These are phyloP conservation scores for Penicillium canescens DNA, from an alignment of 495 filamentous ascomycete species.

Conservation along the genomic window DNA sequence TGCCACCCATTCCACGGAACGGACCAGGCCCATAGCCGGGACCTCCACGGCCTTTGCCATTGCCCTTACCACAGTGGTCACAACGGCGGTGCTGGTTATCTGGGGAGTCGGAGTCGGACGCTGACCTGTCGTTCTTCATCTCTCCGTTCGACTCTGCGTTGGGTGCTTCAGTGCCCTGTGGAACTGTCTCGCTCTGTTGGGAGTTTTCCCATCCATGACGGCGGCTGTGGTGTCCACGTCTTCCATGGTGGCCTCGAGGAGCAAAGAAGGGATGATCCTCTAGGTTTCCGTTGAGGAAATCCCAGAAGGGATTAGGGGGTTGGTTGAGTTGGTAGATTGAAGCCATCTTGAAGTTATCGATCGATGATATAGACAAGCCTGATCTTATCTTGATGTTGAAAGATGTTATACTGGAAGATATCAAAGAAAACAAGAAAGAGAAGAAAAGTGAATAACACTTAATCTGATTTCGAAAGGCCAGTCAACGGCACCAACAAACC, in stretches of 20 bases:
- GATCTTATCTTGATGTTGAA: background rate
- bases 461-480: background rate
- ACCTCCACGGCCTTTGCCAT: conserved; percentile 6
- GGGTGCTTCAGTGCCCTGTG: background rate
- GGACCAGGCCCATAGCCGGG: conserved; percentile 1
- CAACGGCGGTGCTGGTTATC: conserved; percentile 6
- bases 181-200: background rate
- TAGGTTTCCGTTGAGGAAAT: conserved; percentile 27
- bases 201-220: conserved; percentile 8
- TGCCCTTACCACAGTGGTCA: conserved; percentile 12
- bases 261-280: conserved; percentile 43
- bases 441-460: conserved; percentile 3
- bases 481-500: background rate
- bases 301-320: conserved; percentile 35
- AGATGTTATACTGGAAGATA: background rate
- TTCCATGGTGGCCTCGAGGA: conserved; percentile 19
- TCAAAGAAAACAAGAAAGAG: background rate
- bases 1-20: background rate
- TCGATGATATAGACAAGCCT: background rate
- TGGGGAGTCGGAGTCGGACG: conserved; percentile 12
- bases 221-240: conserved; percentile 4
- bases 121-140: conserved; percentile 5
- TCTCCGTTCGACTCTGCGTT: conserved; percentile 1
- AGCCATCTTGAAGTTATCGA: conserved; percentile 25
- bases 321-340: conserved; percentile 40